Conservation (phyloP, 1,284 basidiomycete genomes). For the Mrakiaceae sp. region DNA sequence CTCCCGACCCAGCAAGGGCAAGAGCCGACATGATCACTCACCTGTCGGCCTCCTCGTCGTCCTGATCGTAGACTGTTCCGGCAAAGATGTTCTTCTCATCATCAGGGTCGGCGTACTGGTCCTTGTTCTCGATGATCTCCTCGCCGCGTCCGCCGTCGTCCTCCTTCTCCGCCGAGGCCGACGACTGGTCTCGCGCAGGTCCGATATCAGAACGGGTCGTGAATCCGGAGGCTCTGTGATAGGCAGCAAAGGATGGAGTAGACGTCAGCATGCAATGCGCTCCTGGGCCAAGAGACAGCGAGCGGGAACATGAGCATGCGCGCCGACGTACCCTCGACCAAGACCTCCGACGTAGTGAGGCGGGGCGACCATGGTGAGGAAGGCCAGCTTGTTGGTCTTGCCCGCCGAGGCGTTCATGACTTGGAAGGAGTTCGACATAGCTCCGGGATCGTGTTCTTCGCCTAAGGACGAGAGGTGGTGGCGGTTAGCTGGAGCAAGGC, state of each 20-base stretch:
- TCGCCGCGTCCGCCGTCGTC: conserved; percentile 73
- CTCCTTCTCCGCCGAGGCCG: conserved; percentile 26
- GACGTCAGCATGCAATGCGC: conserved; percentile 4
- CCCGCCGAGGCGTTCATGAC: conserved; percentile 12
- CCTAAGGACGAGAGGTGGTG: neutral
- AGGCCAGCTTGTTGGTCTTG: conserved; percentile 58
- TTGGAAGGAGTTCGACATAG: conserved; percentile 15
- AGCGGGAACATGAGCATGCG: neutral
- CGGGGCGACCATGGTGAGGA: conserved; percentile 75
- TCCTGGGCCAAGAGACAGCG: neutral
- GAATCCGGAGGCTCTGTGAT: conserved; percentile 78
- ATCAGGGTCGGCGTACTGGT: conserved; percentile 91
- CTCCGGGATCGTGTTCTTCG: too few relatives aligned
- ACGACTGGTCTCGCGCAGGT: conserved; percentile 83
- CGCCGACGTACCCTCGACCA: conserved; percentile 63
- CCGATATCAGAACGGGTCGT: conserved; percentile 98
- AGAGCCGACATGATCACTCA: neutral
- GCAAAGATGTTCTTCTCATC: conserved; percentile 95
- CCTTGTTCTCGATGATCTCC: conserved; percentile 72
- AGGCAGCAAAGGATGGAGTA: neutral
- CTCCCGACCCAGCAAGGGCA: neutral
- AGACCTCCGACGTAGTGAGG: conserved; percentile 93
- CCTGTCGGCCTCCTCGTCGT: conserved; percentile 92
- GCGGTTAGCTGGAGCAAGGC: too few relatives aligned
- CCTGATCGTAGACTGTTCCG: conserved; percentile 88